Percentiles rank a stretch among this genome's conserved stretches.
phyloP scores from a whole-genome alignment of 352 stramenopile genomes.

The Phytophthora nicotianae region DNA sequence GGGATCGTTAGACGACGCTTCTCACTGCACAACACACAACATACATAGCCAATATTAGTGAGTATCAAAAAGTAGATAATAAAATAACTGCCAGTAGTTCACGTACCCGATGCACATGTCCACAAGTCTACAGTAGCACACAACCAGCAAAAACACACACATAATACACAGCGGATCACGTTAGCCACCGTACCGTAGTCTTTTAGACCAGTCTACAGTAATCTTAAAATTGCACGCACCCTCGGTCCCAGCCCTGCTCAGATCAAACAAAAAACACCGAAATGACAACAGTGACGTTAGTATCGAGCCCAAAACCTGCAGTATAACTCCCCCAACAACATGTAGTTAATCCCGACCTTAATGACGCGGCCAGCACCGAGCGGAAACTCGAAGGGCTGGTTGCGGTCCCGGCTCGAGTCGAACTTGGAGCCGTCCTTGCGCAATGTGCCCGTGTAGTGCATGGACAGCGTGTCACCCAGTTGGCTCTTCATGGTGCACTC shows the following conservation, averaged over 20 bases:
- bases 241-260: slow-evolving; percentile 80
- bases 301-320: background rate
- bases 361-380: slow-evolving; percentile 94
- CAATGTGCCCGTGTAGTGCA: slow-evolving; percentile 96
- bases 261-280: slow-evolving; percentile 9
- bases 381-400: slow-evolving; percentile 94
- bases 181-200: background rate
- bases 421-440: slow-evolving; percentile 97
- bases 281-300: slow-evolving; percentile 11
- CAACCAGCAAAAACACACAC: slow-evolving; percentile 17
- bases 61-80: background rate
- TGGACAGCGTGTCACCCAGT: slow-evolving; percentile 90
- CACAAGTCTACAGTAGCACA: slow-evolving; percentile 55
- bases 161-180: slow-evolving; percentile 6
- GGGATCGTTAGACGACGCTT: slow-evolving; percentile 89
- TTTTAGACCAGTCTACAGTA: background rate
- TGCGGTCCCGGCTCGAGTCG: slow-evolving; percentile 95
- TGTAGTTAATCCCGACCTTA: slow-evolving; percentile 64
- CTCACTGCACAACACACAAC: slow-evolving; percentile 48
- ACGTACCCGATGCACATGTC: slow-evolving; percentile 89
- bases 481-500: slow-evolving; percentile 74
- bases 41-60: slow-evolving; percentile 3
- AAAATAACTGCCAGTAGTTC: background rate
- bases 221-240: slow-evolving; percentile 44
- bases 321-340: slow-evolving; percentile 1